phyloP scores from a whole-genome alignment of 805 yeast genomes.

The Metschnikowia kofuensis region DNA sequence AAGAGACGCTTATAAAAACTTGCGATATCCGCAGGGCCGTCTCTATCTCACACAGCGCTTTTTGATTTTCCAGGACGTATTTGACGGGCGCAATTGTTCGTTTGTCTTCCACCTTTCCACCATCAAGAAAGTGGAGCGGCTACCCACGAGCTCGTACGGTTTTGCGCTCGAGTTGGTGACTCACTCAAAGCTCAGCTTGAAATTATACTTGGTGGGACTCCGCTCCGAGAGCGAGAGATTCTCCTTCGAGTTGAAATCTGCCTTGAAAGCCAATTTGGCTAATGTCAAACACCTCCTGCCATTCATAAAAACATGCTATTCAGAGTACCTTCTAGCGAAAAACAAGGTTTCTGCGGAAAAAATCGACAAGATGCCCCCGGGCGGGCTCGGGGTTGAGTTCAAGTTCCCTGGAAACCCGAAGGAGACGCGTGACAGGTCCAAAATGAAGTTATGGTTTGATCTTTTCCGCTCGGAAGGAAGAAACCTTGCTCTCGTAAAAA shows the following conservation, averaged over 20 bases:
- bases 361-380: conserved; percentile 57
- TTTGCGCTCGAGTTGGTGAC: conserved; percentile 76
- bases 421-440: conserved; percentile 73
- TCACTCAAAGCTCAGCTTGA: conserved; percentile 58
- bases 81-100: conserved; percentile 65
- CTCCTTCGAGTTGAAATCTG: conserved; percentile 61
- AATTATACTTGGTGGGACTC: conserved; percentile 75
- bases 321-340: conserved; percentile 74
- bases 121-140: conserved; percentile 78
- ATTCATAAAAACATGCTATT: conserved; percentile 71
- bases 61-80: conserved; percentile 68
- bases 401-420: conserved; percentile 89
- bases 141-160: conserved; percentile 71
- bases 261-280: conserved; percentile 60
- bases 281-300: conserved; percentile 60
- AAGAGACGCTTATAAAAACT: conserved; percentile 21
- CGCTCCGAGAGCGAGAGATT: conserved; percentile 78
- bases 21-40: conserved; percentile 50
- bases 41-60: conserved; percentile 74
- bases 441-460: conserved; percentile 92
- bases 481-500: conserved; percentile 70
- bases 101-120: conserved; percentile 74
- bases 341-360: conserved; percentile 45
- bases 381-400: conserved; percentile 83
- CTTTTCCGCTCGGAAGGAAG: conserved; percentile 82